Base-by-base conservation (phyloP, 2,329 filamentous ascomycete genomes). In the Fusarium cicatricum region DNA sequence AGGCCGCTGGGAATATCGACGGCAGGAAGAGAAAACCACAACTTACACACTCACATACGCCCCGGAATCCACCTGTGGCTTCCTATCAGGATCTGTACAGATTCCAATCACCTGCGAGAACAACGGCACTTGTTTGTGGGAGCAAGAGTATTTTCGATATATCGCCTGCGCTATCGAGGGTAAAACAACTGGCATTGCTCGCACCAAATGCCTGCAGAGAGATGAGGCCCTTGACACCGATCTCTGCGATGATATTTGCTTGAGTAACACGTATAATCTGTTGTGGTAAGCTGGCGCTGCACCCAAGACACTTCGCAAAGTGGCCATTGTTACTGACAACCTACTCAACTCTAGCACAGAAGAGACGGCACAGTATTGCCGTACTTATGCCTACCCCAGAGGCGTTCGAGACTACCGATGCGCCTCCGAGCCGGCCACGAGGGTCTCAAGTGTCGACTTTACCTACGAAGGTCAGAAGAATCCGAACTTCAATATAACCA, bases 261-360 rank as follows among this genome's bases (percentile, higher is more conserved):
- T 37, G 17, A 58, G 54, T 32, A 58, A 58, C 40, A 41, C 44
- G 5, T 58, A 54, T 40, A 54, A 58, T 5, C 28, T 58, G 8
- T 10, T 37, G 14, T 58, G 54, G 54, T 58, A 11, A 45, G 49
- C 11, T 3, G 6, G 14, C 28, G 29, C 11, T 9, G 32, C 15
- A 16, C 5, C 23, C 9, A 5, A 45, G 11, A 3, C 5, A 8
- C 11, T 11, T 32, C 34, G 23, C 23, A 26, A 26, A 26, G 23
- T 11, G 34, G 2, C 8, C 15, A 11, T 21, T 2, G 12, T 14
- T 34, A 15, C 42, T 50, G 23, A 49, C 11, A 32, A 32, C 40
- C 32, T 5, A 7, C 2, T 3, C 14, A 8, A 8, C 17, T 16
- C 12, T 26, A 57, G 54, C 14, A 57, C 54, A 9, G 40, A 48